Conservation (phyloP, 306 rosid species). For the Urtica urens region DNA sequence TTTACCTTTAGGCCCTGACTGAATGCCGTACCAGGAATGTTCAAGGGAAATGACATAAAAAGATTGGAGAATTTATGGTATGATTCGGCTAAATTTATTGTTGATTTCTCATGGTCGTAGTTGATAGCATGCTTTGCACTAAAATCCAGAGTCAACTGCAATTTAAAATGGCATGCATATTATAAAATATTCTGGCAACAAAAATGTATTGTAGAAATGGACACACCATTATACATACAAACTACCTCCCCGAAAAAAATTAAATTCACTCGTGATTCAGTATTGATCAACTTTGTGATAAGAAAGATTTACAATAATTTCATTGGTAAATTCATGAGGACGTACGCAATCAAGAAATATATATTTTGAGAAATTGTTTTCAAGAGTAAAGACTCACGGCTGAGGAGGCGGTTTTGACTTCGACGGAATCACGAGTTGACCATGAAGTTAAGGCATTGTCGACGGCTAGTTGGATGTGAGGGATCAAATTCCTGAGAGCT, state of each 20-base stretch:
- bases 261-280: no score
- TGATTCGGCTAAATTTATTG: neutral
- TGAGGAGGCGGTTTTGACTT: conserved; percentile 19
- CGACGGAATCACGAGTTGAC: conserved; percentile 25
- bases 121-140: conserved; percentile 10
- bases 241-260: no score
- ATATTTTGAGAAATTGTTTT: no score
- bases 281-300: no score
- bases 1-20: conserved; percentile 10
- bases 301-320: no score
- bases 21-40: conserved; percentile 20
- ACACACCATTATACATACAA: no score
- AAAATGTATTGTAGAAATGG: conserved; percentile 13
- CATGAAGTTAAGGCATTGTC: conserved; percentile 12
- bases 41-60: conserved; percentile 18
- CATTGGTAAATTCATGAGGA: no score
- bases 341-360: no score
- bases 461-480: conserved; percentile 14
- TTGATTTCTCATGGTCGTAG: conserved; percentile 12
- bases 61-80: conserved; percentile 10
- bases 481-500: conserved; percentile 23
- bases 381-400: conserved; percentile 20
- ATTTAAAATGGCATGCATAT: neutral
- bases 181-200: conserved; percentile 3
- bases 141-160: conserved; percentile 16